These are phyloP conservation scores for Malassezia vespertilionis DNA, from an alignment of 1,284 basidiomycete species.

Conservation along the genomic window DNA sequence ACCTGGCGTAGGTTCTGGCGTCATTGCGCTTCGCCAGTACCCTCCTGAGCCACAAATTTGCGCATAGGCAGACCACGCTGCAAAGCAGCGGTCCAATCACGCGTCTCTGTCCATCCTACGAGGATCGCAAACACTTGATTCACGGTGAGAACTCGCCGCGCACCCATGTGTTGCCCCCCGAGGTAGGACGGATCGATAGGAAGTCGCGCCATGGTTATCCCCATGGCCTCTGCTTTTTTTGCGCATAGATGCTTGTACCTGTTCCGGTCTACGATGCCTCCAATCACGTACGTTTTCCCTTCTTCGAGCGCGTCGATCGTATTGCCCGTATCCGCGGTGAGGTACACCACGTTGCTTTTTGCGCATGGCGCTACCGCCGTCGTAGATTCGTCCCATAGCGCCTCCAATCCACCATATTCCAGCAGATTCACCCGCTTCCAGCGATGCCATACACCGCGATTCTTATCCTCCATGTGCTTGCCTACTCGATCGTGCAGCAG, in stretches of 20 bases:
- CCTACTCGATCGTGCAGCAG: constrained; percentile 56
- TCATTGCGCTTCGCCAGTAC: not conserved
- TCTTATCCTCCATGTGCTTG: constrained; percentile 62
- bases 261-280: constrained; percentile 91
- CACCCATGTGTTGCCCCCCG: constrained; percentile 53
- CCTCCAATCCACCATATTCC: constrained; percentile 51
- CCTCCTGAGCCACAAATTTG: constrained; percentile 55
- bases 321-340: constrained; percentile 84
- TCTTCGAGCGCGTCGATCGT: constrained; percentile 69
- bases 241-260: constrained; percentile 80
- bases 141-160: constrained; percentile 90
- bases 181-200: constrained; percentile 56
- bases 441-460: constrained; percentile 61
- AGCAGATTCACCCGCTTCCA: constrained; percentile 77
- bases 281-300: constrained; percentile 84
- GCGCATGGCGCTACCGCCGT: not conserved
- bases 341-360: constrained; percentile 56
- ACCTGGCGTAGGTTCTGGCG: constrained; percentile 4
- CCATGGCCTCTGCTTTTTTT: constrained; percentile 66
- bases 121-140: constrained; percentile 92
- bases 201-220: constrained; percentile 72
- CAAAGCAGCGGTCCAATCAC: constrained; percentile 50
- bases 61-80: constrained; percentile 75
- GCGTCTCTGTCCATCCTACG: constrained; percentile 60
- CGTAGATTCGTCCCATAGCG: constrained; percentile 4